These are phyloP conservation scores for Umbelopsis sp. DNA, from an alignment of 192 early-diverging fungal genomes.

Conservation along the genomic window DNA sequence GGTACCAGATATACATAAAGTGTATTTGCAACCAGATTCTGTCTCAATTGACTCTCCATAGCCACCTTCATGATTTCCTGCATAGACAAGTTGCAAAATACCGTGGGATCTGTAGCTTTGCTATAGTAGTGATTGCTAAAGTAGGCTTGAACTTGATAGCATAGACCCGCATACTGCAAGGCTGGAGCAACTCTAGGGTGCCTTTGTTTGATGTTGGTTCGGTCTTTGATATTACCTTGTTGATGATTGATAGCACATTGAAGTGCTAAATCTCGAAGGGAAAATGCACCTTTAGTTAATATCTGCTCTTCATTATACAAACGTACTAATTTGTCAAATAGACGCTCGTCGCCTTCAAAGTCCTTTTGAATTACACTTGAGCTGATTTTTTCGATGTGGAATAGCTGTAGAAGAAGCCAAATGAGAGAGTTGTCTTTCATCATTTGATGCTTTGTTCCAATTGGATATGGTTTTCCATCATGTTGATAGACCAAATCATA, in stretches of 20 bases:
- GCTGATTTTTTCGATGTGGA: conserved; percentile 65
- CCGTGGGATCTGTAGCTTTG: conserved; percentile 37
- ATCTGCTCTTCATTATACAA: conserved; percentile 79
- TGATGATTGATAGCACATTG: conserved; percentile 74
- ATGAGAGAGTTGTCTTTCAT: conserved; percentile 75
- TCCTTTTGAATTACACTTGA: conserved; percentile 63
- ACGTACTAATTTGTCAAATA: conserved; percentile 68
- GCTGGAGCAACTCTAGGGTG: conserved; percentile 67
- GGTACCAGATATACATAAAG: conserved; percentile 57
- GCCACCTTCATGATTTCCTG: conserved; percentile 59
- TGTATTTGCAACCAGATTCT: conserved; percentile 53
- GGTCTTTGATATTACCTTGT: conserved; percentile 61
- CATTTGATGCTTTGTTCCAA: conserved; percentile 40
- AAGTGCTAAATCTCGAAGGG: conserved; percentile 71
- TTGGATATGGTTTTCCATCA: conserved; percentile 47
- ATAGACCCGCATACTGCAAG: conserved; percentile 58
- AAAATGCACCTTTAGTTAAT: conserved; percentile 71
- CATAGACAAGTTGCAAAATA: conserved; percentile 46
- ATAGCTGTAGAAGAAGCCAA: conserved; percentile 73
- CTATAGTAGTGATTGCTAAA: conserved; percentile 53
- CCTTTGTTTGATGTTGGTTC: conserved; percentile 68
- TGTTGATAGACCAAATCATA: conserved; percentile 55
- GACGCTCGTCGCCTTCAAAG: conserved; percentile 67
- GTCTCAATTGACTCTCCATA: conserved; percentile 49
- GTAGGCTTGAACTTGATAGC: conserved; percentile 54